Base-by-base conservation (phyloP, 2,329 filamentous ascomycete species). In the Alternaria rosae region DNA sequence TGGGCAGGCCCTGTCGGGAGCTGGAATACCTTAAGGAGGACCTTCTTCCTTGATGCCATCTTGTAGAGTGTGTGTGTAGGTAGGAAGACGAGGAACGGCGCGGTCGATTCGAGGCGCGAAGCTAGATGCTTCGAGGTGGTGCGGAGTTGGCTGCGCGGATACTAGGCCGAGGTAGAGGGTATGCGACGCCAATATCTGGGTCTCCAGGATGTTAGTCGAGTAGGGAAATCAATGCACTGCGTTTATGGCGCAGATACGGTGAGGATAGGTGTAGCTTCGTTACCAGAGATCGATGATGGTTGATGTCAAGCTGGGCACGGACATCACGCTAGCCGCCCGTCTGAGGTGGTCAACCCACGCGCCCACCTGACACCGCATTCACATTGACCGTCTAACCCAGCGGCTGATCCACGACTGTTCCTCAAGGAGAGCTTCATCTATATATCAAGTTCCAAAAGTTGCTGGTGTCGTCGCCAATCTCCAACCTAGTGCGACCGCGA, bases 1-100 rank as follows among this genome's bases (percentile, higher is more conserved):
- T 17, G 21, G 17, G 1, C n/a, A 32, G n/a, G 6, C 44, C 17
- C 11, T 6, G 6, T 3, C 5, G 7, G 10, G 20, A 60, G 56
- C 55, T 62, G 42, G 13, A 78, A 70, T 85, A 94, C 92, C 91
- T 95, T 95, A 80, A 95, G 85, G 69, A 95, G 87, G 71, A 94
- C 92, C 90, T 95, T 95, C 91, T 94, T 95, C 61, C 76, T 72
- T 61, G 76, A 77, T 41, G 77, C 72, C 77, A 79, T 79, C 48
- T 38, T 65, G 57, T 56, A 38, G 45, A 43, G 48, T 57, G 59
- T 62, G 51, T 28, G 48, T 61, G 62, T 53, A 61, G 9, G 45
- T 56, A 54, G 42, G 30, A 42, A 38, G 30, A 52, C 61, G 30
- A 57, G 59, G 42, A 42, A 54, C 32, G 26, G 43, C 59, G 54